Evolutionary conservation across 768 basidiomycete species (phyloP), one percentile per base, ranked within the genome.

Genomic region (Dioszegia aurantiaca): DNA sequence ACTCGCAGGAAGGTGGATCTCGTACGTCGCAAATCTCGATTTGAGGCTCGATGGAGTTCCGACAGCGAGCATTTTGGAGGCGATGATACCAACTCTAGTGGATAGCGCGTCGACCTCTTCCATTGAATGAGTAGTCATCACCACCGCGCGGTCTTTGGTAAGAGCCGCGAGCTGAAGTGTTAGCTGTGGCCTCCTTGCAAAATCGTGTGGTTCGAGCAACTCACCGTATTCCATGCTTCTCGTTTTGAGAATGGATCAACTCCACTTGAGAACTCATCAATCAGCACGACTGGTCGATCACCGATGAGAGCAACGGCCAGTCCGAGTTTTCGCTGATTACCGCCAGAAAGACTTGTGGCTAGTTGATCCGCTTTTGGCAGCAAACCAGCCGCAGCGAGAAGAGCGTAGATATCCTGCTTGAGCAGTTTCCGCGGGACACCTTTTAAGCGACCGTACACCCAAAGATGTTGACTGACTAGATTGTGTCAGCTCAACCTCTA

Each of bases 241-340:
- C 88, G 79, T 75, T 89, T 89, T 80, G 85, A 88, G 74, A 85
- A 87, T 6, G 87, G 86, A 69, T 89, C 88, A 46, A 89, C 84
- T 4, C 88, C 88, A 2, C 87, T 88, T 5, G 86, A 88, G 72
- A 88, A 89, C 68, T 89, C 87, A 60, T 90, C 88, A 44, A 90
- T 88, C 21, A 89, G 81, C 2, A 89, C 78, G 2, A 89, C 88
- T 2, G 86, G 78, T 3, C 88, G 86, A 64, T 89, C 89, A 4
- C 85, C 85, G 19, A 86, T 86, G 47, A 89, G 78, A 5, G 88
- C 84, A 59, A 89, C 89, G 3, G 88, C 87, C 42, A 90, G 78
- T 0, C 86, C 80, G 19, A 89, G 72, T 63, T 90, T 89, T 36
- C 88, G 79, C 64, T 88, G 87, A 64, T 89, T 89, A 1, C 88